Evolutionary conservation across 2,329 filamentous ascomycete genomes (phyloP), one percentile per base, ranked within the genome.

Genomic region (Knufia fluminis): DNA sequence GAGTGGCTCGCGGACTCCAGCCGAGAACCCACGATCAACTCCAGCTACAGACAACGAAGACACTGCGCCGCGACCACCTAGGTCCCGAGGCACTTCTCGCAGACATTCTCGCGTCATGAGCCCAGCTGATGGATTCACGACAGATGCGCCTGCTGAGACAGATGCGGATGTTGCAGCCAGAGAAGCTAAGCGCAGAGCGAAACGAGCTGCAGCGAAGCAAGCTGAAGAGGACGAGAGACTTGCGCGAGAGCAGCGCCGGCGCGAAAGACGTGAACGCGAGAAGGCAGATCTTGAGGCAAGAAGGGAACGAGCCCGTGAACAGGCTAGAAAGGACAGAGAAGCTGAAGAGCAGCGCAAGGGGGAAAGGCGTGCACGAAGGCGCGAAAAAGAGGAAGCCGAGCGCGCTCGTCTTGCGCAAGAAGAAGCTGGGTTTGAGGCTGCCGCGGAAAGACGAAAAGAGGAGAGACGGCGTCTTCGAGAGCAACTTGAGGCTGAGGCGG

Each of bases 101-200:
- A 63, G 62, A 31, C 61, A 61, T 46, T 67, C 67, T 56, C 62
- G 71, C 3, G 79, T 76, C 33, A 70, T 66, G 6, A 39, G 35
- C 19, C 74, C 72, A 50, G 68, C 64, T 35, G 77, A 79, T 33
- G 73, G 64, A 2, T 64, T 68, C 44, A 63, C 61, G 2, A 67
- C 67, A 2, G 68, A 70, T 12, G 75, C 74, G 23, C 71, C 72
- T 33, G 64, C 58, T 20, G 71, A 71, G 47, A 69, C 75, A 2
- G 78, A 81, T 14, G 70, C 73, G 24, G 79, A 82, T 10, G 70
- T 73, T 22, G 83, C 85, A 62, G 78, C 76, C 19, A 76, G 79
- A 42, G 75, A 75, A 39, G 79, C 78, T 24, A 79, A 80, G 50
- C 78, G 82, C n/a, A 76, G 75, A 49, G 74, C 78, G 1, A 75